Conservation (phyloP, 805 yeast genomes). For the Lachancea dasiensis region DNA sequence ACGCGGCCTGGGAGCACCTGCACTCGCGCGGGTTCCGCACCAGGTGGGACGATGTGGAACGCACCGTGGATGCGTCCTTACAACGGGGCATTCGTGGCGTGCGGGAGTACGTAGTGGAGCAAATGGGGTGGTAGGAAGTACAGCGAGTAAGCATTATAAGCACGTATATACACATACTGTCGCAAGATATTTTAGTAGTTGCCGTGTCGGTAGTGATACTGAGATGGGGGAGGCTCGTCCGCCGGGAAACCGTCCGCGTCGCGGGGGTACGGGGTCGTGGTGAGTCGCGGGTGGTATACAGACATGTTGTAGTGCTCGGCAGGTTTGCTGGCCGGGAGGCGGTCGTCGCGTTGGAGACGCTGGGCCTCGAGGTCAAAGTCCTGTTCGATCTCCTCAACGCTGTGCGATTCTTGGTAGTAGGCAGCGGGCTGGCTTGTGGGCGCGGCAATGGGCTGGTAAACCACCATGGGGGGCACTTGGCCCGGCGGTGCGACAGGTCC, state of each 20-base stretch:
- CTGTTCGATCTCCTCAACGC: constrained; percentile 28
- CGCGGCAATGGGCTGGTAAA: constrained; percentile 29
- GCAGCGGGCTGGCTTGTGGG: constrained; percentile 26
- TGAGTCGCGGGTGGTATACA: constrained; percentile 46
- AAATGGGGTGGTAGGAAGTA: neutral
- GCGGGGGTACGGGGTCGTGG: constrained; percentile 6
- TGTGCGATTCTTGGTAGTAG: constrained; percentile 21
- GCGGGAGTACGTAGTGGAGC: constrained; percentile 6
- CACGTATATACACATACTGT: constrained; percentile 1
- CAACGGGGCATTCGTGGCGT: constrained; percentile 12
- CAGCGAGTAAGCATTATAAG: neutral
- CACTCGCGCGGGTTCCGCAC: constrained; percentile 11
- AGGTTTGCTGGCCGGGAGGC: constrained; percentile 13
- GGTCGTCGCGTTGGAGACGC: constrained; percentile 13
- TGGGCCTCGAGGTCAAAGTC: constrained; percentile 31
- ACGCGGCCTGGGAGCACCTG: constrained; percentile 11
- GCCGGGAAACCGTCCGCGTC: neutral
- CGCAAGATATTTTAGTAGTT: constrained; percentile 5
- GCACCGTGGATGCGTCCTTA: constrained; percentile 10
- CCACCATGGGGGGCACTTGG: constrained; percentile 17
- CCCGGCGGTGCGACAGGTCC: constrained; percentile 1
- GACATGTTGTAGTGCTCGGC: constrained; percentile 66
- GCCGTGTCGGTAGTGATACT: constrained; percentile 8
- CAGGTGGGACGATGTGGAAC: constrained; percentile 5
- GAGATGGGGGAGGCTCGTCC: neutral